Base-by-base conservation (phyloP, 805 yeast species). In the Kodamaea kakaduensis region DNA sequence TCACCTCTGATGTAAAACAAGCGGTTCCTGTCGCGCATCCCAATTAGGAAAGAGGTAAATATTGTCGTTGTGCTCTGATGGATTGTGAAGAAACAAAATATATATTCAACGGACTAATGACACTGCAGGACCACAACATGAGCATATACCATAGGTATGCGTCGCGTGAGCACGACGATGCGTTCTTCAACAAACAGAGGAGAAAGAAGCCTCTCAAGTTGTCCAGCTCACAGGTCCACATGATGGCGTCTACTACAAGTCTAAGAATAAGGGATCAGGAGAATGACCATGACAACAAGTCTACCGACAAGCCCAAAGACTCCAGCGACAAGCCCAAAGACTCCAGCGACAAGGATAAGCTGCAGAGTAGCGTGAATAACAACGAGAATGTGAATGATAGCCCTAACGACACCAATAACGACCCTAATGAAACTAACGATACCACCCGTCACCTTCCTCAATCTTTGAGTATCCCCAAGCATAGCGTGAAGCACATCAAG, bases 91-190 rank as follows among this genome's bases (percentile, higher is more conserved):
- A 26, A 15, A 9, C 29, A 26, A 26, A 26, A 26, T 26, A 26
- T 26, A 26, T 26, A 26, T 6, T 26, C 19, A 25, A 25, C 31
- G 27, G 24, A 31, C 29, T 13, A 20, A 23, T 17, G 18, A 36
- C 17, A 6, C n/a, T 23, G 14, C 12, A 21, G 15, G n/a, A n/a
- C 25, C 25, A n/a, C 22, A 32, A 27, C 19, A 64, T 62, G 70
- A 52, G 67, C 32, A 55, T 64, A 18, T 66, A 66, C 44, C 58
- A 53, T 18, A 53, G 67, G 17, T 62, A 64, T 34, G 67, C 59
- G 23, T 59, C 69, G 9, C 58, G 64, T 13, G 67, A 61, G 37
- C 61, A 60, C 43, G 64, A 59, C 37, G 43, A 48, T 7, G 46
- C 46, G 16, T 45, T 29, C 31, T 45, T 45, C 40, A 33, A 24